Conservation (phyloP, 1,284 basidiomycete species). For the Caloboletus firmus region DNA sequence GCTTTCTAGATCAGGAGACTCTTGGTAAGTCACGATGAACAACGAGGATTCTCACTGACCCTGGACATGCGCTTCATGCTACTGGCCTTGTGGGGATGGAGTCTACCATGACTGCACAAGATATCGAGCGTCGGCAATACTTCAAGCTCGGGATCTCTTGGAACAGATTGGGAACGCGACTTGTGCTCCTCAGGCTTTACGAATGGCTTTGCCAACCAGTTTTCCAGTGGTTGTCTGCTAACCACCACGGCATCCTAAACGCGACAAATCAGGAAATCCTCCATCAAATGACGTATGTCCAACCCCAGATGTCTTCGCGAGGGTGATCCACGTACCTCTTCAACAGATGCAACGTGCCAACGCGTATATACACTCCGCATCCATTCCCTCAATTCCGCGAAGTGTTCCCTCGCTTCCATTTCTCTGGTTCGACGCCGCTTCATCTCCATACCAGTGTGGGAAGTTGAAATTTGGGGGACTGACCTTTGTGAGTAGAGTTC, state of each 20-base stretch:
- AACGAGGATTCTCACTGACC: conserved; percentile 27
- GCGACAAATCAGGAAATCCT: conserved; percentile 10
- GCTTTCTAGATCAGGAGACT: conserved; percentile 40
- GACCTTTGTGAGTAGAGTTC: conserved; percentile 52
- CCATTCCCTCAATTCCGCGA: conserved; percentile 49
- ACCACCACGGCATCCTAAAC: conserved; percentile 57
- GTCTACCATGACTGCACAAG: conserved; percentile 56
- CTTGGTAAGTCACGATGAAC: neutral
- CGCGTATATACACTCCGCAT: conserved; percentile 61
- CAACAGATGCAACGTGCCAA: conserved; percentile 55
- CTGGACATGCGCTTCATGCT: conserved; percentile 65
- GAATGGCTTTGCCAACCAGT: conserved; percentile 54
- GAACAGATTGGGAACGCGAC: conserved; percentile 21
- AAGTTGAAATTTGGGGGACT: conserved; percentile 27
- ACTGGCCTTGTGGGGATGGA: conserved; percentile 55
- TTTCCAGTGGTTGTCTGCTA: conserved; percentile 56
- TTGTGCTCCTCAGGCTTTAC: conserved; percentile 24
- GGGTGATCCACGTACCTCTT: conserved; percentile 43
- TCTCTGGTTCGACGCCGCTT: conserved; percentile 39
- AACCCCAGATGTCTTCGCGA: conserved; percentile 8
- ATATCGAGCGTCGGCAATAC: conserved; percentile 40
- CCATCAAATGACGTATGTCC: conserved; percentile 7
- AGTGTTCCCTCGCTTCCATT: conserved; percentile 42
- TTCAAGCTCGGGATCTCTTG: conserved; percentile 17
- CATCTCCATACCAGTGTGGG: conserved; percentile 19